Evolutionary conservation across 352 stramenopile species (phyloP).

Genomic region (Pilasporangium apinafurcum): DNA sequence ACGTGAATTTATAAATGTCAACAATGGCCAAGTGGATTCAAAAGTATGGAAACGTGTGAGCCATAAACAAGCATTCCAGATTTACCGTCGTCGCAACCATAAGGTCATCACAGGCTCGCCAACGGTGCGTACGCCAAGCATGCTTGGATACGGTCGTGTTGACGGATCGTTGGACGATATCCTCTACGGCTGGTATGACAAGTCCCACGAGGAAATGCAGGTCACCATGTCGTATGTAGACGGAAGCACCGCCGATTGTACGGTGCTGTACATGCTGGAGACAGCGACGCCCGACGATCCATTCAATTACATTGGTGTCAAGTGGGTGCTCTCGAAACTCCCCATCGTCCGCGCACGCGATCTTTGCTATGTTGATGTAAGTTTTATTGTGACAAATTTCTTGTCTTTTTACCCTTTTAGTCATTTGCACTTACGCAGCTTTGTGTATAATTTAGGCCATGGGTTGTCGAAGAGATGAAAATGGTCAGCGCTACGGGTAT

Average conservation of each 20-base stretch:
- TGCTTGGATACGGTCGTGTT: conserved; percentile 34
- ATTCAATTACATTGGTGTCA: conserved; percentile 45
- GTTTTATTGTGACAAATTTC: too few relatives aligned
- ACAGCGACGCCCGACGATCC: conserved; percentile 24
- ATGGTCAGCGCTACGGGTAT: conserved; percentile 29
- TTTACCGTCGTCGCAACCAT: conserved; percentile 19
- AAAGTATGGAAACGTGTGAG: conserved; percentile 7
- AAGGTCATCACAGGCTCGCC: not conserved
- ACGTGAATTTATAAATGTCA: conserved; percentile 1
- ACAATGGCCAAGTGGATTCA: not conserved
- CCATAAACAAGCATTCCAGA: conserved; percentile 24
- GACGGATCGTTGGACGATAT: conserved; percentile 45
- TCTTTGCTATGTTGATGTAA: conserved; percentile 27
- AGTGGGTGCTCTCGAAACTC: conserved; percentile 39
- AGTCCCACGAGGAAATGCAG: conserved; percentile 29
- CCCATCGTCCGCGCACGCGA: conserved; percentile 20
- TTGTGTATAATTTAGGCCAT: too few relatives aligned
- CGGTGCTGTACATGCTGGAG: conserved; percentile 32
- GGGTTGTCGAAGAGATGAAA: conserved; percentile 24
- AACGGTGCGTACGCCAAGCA: conserved; percentile 7
- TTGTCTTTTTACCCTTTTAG: too few relatives aligned
- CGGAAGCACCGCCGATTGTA: conserved; percentile 23
- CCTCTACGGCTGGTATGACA: conserved; percentile 39
- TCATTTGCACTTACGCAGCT: too few relatives aligned
- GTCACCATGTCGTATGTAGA: conserved; percentile 27